Evolutionary conservation across 2,329 filamentous ascomycete species (phyloP).

Genomic region (Botrytis pseudocinerea): DNA sequence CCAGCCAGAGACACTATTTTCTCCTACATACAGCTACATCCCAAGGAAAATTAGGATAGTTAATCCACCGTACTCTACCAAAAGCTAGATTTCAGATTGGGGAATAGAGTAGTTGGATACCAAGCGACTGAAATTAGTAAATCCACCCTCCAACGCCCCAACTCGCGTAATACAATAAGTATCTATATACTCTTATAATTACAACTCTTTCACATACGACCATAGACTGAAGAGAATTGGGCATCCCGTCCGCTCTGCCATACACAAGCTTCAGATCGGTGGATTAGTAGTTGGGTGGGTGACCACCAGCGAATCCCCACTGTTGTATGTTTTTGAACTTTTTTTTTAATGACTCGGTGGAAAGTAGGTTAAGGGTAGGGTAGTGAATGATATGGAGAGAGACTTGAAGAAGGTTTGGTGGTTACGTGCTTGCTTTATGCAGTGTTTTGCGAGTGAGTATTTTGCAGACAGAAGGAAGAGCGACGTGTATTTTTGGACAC

Average conservation of each 20-base stretch:
- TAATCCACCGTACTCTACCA: not conserved
- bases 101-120: not conserved
- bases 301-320: constrained; percentile 1
- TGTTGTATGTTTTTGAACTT: not conserved
- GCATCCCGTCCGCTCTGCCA: constrained; percentile 17
- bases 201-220: not conserved
- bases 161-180: not conserved
- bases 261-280: constrained; percentile 16
- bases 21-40: not conserved
- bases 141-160: not conserved
- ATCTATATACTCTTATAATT: fast-evolving
- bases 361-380: not conserved
- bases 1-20: not conserved
- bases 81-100: not conserved
- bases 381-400: not conserved
- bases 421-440: not conserved
- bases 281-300: constrained; percentile 5
- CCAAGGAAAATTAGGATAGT: not conserved
- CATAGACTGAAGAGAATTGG: constrained; percentile 18
- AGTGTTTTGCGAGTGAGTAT: not conserved
- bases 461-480: not conserved
- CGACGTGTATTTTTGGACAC: not conserved
- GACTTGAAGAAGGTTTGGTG: not conserved
- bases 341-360: not conserved
- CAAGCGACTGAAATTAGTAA: not conserved